These are phyloP conservation scores for Knufia petricola DNA, from an alignment of 2,329 filamentous ascomycete genomes.

Conservation along the genomic window DNA sequence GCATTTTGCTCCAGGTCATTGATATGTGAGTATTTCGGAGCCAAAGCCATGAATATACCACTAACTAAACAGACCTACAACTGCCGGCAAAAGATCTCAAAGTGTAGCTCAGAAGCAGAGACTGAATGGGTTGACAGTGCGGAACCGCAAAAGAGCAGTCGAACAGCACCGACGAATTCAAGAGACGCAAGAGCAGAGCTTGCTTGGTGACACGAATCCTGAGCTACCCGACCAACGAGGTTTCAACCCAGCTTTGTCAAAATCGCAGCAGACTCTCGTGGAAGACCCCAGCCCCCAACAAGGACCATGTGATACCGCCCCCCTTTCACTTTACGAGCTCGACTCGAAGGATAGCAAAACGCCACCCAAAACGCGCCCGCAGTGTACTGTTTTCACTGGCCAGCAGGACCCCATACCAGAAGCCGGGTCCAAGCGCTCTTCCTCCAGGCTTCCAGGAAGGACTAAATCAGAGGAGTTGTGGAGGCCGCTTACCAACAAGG, in stretches of 20 bases:
- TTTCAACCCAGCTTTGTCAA: not conserved
- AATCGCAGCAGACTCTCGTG: not conserved
- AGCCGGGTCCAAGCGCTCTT: not conserved
- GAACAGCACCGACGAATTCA: not conserved
- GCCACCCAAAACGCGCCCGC: not conserved
- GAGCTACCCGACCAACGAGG: not conserved
- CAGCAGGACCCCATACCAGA: not conserved
- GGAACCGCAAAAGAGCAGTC: not conserved
- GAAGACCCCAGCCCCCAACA: not conserved
- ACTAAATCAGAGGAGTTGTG: not conserved
- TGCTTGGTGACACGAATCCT: not conserved
- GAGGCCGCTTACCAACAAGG: not conserved
- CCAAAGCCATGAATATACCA: not conserved
- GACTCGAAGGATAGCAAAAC: not conserved
- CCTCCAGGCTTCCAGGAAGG: not conserved
- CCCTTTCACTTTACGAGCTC: not conserved
- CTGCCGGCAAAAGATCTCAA: not conserved
- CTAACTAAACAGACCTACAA: not conserved
- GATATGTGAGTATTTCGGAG: conserved; percentile 1
- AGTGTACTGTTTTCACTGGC: not conserved
- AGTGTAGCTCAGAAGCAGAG: conserved; percentile 3
- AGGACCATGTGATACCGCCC: not conserved
- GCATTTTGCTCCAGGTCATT: conserved; percentile 2
- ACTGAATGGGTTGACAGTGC: conserved; percentile 1
- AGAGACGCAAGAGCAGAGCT: not conserved